Conservation (phyloP, 139 green algal genomes). For the Desmodesmus armatus region DNA sequence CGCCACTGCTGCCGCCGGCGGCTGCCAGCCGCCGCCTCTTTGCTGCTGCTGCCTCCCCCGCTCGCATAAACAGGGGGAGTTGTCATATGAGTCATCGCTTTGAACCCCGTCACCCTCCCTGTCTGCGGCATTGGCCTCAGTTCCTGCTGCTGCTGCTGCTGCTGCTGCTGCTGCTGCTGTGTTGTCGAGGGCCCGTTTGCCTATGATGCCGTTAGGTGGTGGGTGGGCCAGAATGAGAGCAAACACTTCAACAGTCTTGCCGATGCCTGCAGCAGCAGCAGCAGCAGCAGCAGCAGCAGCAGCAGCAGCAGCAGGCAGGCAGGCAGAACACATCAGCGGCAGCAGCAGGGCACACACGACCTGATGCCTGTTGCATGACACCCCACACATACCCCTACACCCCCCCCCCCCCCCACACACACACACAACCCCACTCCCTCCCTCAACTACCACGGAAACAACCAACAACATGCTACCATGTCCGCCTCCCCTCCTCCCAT, state of each 20-base stretch:
- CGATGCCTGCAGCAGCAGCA: conserved; percentile 45
- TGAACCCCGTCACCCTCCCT: not conserved
- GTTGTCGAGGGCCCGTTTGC: too few relatives aligned
- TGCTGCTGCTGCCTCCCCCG: not conserved
- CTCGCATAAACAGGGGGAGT: not conserved
- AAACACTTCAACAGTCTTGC: not conserved
- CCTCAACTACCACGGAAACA: not conserved
- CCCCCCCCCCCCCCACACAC: not conserved
- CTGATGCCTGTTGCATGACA: too few relatives aligned
- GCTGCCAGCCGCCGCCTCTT: too few relatives aligned
- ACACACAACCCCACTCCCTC: not conserved
- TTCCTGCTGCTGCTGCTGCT: not conserved
- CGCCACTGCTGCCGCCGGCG: not conserved
- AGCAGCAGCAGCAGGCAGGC: not conserved
- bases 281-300: conserved; percentile 51
- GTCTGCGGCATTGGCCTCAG: not conserved
- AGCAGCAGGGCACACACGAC: too few relatives aligned
- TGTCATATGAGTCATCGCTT: not conserved
- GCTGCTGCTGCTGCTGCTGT: not conserved
- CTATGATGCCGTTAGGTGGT: not conserved
- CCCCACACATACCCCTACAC: too few relatives aligned
- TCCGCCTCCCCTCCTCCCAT: too few relatives aligned
- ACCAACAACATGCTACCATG: not conserved
- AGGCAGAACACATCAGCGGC: not conserved
- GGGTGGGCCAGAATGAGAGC: conserved; percentile 19